Percentiles rank a stretch among this genome's conserved stretches.
Conservation (phyloP, 305 asterid genomes). For the Euphrasia arctica region DNA sequence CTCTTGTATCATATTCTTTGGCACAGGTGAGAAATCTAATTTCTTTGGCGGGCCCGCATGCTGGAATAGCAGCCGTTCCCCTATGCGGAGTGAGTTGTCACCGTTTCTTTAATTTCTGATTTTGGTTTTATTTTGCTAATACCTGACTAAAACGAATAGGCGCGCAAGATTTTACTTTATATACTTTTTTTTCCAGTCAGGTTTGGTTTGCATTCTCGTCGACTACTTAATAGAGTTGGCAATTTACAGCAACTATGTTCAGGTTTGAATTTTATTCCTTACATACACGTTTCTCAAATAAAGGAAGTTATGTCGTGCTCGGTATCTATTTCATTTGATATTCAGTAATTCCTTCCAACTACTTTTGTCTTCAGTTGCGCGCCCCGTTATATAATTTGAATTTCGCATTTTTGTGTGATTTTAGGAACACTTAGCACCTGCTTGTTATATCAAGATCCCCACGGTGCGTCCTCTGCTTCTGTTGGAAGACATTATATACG, state of each 20-base stretch:
- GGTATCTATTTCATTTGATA: constrained; percentile 6
- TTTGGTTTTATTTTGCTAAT: neutral
- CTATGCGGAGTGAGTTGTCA: constrained; percentile 67
- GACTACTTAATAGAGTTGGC: constrained; percentile 57
- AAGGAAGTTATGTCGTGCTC: constrained; percentile 13
- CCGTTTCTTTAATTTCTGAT: neutral
- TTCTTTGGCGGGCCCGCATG: constrained; percentile 96
- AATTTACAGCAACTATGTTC: constrained; percentile 63
- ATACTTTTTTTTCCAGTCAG: constrained; percentile 52
- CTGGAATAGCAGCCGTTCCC: constrained; percentile 85
- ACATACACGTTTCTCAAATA: neutral
- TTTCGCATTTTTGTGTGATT: constrained; percentile 32
- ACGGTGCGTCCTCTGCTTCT: constrained; percentile 58
- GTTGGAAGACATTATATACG: neutral
- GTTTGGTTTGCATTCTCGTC: constrained; percentile 53
- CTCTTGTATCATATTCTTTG: neutral
- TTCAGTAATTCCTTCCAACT: neutral
- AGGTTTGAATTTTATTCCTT: constrained; percentile 46
- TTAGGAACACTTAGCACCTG: constrained; percentile 88
- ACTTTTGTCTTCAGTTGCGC: neutral
- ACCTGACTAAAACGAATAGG: neutral
- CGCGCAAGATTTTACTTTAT: neutral
- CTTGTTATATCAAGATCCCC: constrained; percentile 78
- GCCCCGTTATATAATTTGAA: constrained; percentile 15
- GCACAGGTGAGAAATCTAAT: constrained; percentile 78